Conservation (phyloP, 2,329 filamentous ascomycete genomes). For the Nigrospora osmanthi region DNA sequence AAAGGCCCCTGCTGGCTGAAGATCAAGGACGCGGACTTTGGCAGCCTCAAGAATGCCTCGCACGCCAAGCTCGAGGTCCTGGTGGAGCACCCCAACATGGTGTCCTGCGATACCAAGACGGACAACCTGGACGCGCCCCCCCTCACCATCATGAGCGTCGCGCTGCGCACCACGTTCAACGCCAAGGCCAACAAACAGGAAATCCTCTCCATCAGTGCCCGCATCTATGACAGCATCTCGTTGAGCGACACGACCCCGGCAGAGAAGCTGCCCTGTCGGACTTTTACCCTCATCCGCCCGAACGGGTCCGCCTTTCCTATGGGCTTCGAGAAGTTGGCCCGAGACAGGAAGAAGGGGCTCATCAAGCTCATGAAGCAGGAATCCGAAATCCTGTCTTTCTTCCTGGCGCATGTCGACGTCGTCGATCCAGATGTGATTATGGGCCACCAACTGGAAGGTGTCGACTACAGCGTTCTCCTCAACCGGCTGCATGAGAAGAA, state of each 20-base stretch:
- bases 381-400: conserved; percentile 75
- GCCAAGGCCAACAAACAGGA: conserved; percentile 93
- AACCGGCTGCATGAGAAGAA: conserved; percentile 84
- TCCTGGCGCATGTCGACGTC: conserved; percentile 79
- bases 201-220: conserved; percentile 81
- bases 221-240: conserved; percentile 86
- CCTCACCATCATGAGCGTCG: conserved; percentile 91
- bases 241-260: conserved; percentile 82
- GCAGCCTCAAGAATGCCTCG: conserved; percentile 80
- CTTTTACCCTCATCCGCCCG: conserved; percentile 87
- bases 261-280: conserved; percentile 81
- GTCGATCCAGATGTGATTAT: conserved; percentile 90
- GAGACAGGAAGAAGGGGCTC: conserved; percentile 64
- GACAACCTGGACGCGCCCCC: conserved; percentile 79
- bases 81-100: conserved; percentile 68
- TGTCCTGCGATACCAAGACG: conserved; percentile 65
- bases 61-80: conserved; percentile 94
- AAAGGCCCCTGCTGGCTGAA: conserved; percentile 98
- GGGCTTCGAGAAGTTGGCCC: conserved; percentile 74
- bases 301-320: conserved; percentile 68
- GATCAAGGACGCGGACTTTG: conserved; percentile 79
- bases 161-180: conserved; percentile 82
- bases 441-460: conserved; percentile 93
- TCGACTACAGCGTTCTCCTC: conserved; percentile 87
- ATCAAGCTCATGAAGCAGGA: conserved; percentile 80